Evolutionary conservation across 805 yeast genomes (phyloP).

Genomic region (Pichia insulana): DNA sequence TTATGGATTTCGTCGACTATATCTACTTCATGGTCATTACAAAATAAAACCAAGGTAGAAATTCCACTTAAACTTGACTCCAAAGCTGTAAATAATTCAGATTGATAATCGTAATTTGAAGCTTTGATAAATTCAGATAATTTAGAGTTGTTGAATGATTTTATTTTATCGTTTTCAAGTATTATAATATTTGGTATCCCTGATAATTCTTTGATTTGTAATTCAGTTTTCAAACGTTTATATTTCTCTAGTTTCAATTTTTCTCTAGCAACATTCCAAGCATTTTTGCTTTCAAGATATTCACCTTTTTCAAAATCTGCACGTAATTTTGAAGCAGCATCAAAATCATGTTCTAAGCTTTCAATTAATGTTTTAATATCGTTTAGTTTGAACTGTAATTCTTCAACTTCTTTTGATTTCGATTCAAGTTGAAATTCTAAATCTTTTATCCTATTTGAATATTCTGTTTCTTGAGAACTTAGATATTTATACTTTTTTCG

Average conservation of each 20-base stretch:
- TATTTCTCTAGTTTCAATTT: slow-evolving; percentile 12
- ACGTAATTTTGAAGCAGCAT: slow-evolving; percentile 1
- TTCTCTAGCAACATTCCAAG: slow-evolving; percentile 2
- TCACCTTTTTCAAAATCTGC: slow-evolving; percentile 7
- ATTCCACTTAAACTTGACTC: slow-evolving; percentile 7
- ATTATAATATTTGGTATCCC: slow-evolving; percentile 13
- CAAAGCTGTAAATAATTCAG: slow-evolving; percentile 3
- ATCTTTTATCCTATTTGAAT: too few species aligned
- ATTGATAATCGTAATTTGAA: slow-evolving; percentile 1
- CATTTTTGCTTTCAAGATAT: not conserved
- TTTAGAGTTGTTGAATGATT: not conserved
- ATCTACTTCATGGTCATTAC: not conserved
- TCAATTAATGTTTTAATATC: slow-evolving; percentile 3
- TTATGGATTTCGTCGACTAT: not conserved
- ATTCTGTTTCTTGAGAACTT: too few species aligned
- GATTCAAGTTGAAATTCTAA: not conserved
- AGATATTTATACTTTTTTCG: too few species aligned
- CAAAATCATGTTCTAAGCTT: not conserved
- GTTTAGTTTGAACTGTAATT: slow-evolving; percentile 5
- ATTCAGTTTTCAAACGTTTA: slow-evolving; percentile 18
- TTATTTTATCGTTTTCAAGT: not conserved
- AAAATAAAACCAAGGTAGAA: not conserved
- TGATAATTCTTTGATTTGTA: slow-evolving; percentile 17
- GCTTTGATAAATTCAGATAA: slow-evolving; percentile 4
- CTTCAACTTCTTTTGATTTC: slow-evolving; percentile 7